A percentile compares a stretch with the other conserved stretches of the same genome.
These are phyloP conservation scores for Avena sativa DNA, from an alignment of 176 grass and related monocot genomes.

Conservation along the genomic window DNA sequence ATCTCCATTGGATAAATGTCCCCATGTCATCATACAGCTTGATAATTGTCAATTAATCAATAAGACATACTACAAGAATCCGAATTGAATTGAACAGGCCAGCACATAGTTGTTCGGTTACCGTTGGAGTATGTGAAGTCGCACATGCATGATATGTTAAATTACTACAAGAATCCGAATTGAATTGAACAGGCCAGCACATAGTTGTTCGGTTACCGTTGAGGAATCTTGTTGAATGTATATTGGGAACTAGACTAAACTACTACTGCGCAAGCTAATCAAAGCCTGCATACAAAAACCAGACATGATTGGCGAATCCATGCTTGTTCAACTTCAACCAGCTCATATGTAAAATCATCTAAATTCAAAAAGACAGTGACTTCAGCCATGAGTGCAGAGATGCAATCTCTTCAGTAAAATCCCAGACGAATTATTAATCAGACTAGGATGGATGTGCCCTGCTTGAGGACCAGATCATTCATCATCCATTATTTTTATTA, in stretches of 20 bases:
- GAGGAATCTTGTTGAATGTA: background rate
- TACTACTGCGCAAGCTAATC: too few species aligned
- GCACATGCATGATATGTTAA: constrained; percentile 7
- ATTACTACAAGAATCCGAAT: background rate
- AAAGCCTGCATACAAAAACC: too few species aligned
- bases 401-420: too few species aligned
- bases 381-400: background rate
- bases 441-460: too few species aligned
- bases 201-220: background rate
- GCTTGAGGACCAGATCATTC: background rate
- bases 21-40: background rate
- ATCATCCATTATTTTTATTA: too few species aligned
- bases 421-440: too few species aligned
- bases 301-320: background rate
- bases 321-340: constrained; percentile 26
- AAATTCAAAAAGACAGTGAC: background rate
- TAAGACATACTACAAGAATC: background rate
- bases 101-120: background rate
- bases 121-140: background rate
- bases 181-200: background rate
- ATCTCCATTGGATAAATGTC: background rate
- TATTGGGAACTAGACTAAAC: too few species aligned
- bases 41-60: background rate
- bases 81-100: background rate
- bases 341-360: background rate